These are phyloP conservation scores for Saitozyma podzolica DNA, from an alignment of 768 basidiomycete species.

Conservation along the genomic window DNA sequence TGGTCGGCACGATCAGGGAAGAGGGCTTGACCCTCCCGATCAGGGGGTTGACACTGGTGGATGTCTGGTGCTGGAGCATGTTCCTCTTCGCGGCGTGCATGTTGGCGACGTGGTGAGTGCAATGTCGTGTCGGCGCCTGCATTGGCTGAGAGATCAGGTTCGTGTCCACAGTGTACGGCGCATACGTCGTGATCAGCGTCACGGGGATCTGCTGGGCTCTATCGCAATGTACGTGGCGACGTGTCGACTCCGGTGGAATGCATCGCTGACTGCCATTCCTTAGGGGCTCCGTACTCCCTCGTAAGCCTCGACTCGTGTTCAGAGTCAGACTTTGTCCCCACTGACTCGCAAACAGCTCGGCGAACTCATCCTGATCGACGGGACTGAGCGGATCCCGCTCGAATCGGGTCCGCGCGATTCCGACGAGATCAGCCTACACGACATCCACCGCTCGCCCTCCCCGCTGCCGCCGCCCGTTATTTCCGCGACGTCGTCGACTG, in stretches of 20 bases:
- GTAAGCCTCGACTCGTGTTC: constrained; percentile 54
- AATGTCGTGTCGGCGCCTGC: background rate
- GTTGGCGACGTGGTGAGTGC: constrained; percentile 76
- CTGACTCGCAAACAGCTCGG: constrained; percentile 61
- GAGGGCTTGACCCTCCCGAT: constrained; percentile 42
- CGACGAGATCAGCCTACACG: constrained; percentile 5
- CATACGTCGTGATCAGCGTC: constrained; percentile 71
- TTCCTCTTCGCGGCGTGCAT: constrained; percentile 72
- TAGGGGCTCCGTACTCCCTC: constrained; percentile 79
- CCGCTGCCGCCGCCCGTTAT: background rate
- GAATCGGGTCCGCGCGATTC: too few relatives aligned
- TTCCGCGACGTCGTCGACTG: background rate
- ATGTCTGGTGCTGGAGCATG: constrained; percentile 76
- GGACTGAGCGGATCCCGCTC: background rate
- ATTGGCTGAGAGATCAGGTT: constrained; percentile 58
- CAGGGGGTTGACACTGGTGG: constrained; percentile 47
- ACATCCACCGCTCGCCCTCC: constrained; percentile 52
- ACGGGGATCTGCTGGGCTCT: constrained; percentile 93
- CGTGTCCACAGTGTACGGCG: constrained; percentile 66
- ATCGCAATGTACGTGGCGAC: constrained; percentile 62
- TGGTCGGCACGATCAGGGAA: constrained; percentile 2
- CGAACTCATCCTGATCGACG: constrained; percentile 73
- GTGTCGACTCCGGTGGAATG: too few relatives aligned
- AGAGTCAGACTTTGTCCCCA: background rate
- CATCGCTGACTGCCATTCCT: background rate